Base-by-base conservation (phyloP, 2,329 filamentous ascomycete genomes). In the Cladophialophora bantiana region DNA sequence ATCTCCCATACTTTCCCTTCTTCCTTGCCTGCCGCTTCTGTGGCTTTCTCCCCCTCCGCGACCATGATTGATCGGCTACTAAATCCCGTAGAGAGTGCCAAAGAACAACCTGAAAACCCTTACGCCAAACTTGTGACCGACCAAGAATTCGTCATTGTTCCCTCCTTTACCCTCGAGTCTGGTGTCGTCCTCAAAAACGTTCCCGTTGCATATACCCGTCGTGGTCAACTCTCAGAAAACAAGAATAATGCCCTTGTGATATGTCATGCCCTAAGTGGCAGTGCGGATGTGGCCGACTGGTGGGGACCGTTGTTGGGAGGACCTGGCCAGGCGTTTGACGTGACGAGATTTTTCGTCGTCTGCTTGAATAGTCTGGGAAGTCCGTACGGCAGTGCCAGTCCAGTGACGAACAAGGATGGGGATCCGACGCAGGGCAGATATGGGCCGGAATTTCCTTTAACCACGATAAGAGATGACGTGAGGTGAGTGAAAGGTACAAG, bases 381-480 rank as follows among this genome's bases (percentile, higher is more conserved):
- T 68, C 84, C 84, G 0, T 86, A 86, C 69, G 84, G 84, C 32
- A 85, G 81, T 73, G 83, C 83, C 5, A 85, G 83, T 67, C 82
- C 83, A 7, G 79, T 86, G 13, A 99, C 95, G 1, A 89, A 89
- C 73, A 96, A 92, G 78, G 90, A 97, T 75, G 93, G 93, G 13
- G 87, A 96, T 73, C 81, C 85, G 15, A 83, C 83, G 59, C 88
- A 91, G 69, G 93, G 88, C 18, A 86, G 87, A 73, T 99, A 99
- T 75, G 95, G 95, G 0, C 95, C 95, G 1, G 95, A 99, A 75
- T 99, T 99, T 73, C 95, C 95, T 55, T 82, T 99, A 70, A 97
- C 95, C 0, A 98, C 95, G 0, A 92, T 99, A 70, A 86, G 94
- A 71, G 95, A 99, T 77, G 95, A 99, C 81, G 94, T 98, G 61